Evolutionary conservation across 495 filamentous ascomycete species (phyloP).

Genomic region (Aspergillus avenaceus): DNA sequence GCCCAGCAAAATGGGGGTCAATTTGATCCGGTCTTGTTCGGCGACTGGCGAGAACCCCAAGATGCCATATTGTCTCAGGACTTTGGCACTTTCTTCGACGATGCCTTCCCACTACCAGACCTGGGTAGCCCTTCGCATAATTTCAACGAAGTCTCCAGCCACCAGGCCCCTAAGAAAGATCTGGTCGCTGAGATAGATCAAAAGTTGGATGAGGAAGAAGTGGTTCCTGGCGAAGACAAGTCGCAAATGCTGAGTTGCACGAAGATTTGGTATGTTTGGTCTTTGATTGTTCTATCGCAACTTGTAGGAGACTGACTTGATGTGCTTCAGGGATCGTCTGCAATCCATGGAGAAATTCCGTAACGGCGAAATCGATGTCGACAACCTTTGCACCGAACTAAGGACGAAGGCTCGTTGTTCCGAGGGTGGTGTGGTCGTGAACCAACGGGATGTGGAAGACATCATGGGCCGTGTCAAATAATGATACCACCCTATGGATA

Average conservation of each 20-base stretch:
- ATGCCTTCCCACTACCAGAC: conserved; percentile 75
- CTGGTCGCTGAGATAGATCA: conserved; percentile 71
- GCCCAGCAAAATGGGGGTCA: conserved; percentile 80
- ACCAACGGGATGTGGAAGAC: conserved; percentile 80
- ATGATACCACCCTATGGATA: neutral
- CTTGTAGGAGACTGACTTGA: conserved; percentile 19
- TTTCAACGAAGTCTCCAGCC: conserved; percentile 42
- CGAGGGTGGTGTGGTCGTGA: conserved; percentile 86
- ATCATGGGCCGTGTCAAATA: conserved; percentile 60
- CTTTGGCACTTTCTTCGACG: conserved; percentile 77
- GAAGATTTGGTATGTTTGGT: conserved; percentile 76
- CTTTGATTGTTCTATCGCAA: conserved; percentile 1
- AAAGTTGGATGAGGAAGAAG: conserved; percentile 61
- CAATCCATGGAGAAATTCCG: conserved; percentile 83
- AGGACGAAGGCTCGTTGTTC: conserved; percentile 95
- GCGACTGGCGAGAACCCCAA: conserved; percentile 88
- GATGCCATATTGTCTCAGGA: conserved; percentile 68
- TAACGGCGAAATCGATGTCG: conserved; percentile 86
- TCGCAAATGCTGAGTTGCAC: conserved; percentile 74
- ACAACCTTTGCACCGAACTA: conserved; percentile 88
- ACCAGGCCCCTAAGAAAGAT: conserved; percentile 56
- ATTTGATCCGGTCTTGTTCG: conserved; percentile 90
- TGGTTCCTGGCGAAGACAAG: conserved; percentile 60
- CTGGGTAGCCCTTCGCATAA: conserved; percentile 73
- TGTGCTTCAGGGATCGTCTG: conserved; percentile 74